A percentile compares a stretch with the other conserved stretches of the same genome.
Evolutionary conservation across 768 basidiomycete genomes (phyloP).

Genomic region (Tulasnella sp.): DNA sequence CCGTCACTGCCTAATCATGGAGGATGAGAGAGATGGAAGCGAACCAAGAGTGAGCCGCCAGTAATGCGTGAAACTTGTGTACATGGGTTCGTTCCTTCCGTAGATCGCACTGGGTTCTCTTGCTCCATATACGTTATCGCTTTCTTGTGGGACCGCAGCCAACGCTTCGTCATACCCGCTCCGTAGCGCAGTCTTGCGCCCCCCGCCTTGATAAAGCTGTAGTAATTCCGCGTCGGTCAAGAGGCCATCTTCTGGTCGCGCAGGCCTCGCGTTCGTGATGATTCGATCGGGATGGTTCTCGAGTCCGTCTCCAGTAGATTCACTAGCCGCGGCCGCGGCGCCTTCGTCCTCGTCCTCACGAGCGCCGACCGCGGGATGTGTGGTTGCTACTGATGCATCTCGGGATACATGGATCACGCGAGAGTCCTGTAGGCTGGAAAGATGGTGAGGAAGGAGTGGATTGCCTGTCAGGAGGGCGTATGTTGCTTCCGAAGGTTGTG

Average conservation of each 20-base stretch:
- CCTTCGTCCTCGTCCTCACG: conserved; percentile 28
- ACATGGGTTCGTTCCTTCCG: conserved; percentile 59
- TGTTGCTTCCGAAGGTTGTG: conserved; percentile 65
- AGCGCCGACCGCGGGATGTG: conserved; percentile 10
- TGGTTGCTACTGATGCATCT: conserved; percentile 18
- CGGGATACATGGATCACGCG: conserved; percentile 34
- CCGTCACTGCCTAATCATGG: too few species aligned
- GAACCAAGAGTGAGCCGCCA: conserved; percentile 74
- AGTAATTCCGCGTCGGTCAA: conserved; percentile 48
- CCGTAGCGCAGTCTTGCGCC: conserved; percentile 18
- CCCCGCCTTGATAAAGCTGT: conserved; percentile 31
- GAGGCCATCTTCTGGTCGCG: conserved; percentile 54
- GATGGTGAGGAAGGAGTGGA: conserved; percentile 43
- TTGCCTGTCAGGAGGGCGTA: conserved; percentile 68
- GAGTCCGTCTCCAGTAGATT: conserved; percentile 25
- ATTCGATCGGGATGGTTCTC: conserved; percentile 53
- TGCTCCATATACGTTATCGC: conserved; percentile 35
- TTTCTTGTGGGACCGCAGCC: conserved; percentile 16
- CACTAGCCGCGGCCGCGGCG: background rate
- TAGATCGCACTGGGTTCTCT: conserved; percentile 28
- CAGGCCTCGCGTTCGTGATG: conserved; percentile 62
- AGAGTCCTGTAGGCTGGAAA: conserved; percentile 43
- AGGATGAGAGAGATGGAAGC: conserved; percentile 3
- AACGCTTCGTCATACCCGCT: conserved; percentile 62
- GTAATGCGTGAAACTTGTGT: conserved; percentile 80